phyloP scores from a whole-genome alignment of 2,329 filamentous ascomycete species.

The Dothideomycetes sp. region DNA sequence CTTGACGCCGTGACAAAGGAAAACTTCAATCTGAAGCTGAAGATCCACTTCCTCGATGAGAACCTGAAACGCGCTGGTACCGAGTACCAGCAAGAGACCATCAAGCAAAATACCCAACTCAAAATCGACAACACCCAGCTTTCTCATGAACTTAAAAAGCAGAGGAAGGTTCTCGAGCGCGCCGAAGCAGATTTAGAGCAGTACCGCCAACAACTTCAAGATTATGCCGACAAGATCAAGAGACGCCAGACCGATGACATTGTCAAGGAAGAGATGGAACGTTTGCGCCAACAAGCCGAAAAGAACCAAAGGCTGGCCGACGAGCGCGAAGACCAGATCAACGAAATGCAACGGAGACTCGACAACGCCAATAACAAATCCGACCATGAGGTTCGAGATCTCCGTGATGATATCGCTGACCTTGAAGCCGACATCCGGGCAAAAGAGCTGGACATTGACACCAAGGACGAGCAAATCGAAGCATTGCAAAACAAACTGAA shows the following conservation, averaged over 20 bases:
- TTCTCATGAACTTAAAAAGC: slow-evolving; percentile 75
- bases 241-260: slow-evolving; percentile 61
- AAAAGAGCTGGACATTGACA: slow-evolving; percentile 27
- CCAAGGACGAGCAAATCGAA: slow-evolving; percentile 44
- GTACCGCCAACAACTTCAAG: slow-evolving; percentile 71
- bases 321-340: slow-evolving; percentile 35
- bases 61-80: slow-evolving; percentile 78
- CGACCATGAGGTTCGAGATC: slow-evolving; percentile 23
- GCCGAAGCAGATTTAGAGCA: slow-evolving; percentile 81
- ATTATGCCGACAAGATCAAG: slow-evolving; percentile 74
- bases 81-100: slow-evolving; percentile 76
- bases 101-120: slow-evolving; percentile 92
- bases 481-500: slow-evolving; percentile 32
- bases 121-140: slow-evolving; percentile 89
- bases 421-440: slow-evolving; percentile 46
- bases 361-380: slow-evolving; percentile 25
- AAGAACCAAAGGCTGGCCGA: slow-evolving; percentile 31
- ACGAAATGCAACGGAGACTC: slow-evolving; percentile 33
- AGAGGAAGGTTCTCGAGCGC: slow-evolving; percentile 71
- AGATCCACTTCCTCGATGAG: slow-evolving; percentile 94
- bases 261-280: slow-evolving; percentile 53
- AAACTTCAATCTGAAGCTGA: slow-evolving; percentile 93
- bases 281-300: slow-evolving; percentile 36
- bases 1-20: slow-evolving; percentile 97
- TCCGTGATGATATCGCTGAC: slow-evolving; percentile 42